phyloP scores from a whole-genome alignment of 2,329 filamentous ascomycete species.

The Fusarium pseudograminearum region DNA sequence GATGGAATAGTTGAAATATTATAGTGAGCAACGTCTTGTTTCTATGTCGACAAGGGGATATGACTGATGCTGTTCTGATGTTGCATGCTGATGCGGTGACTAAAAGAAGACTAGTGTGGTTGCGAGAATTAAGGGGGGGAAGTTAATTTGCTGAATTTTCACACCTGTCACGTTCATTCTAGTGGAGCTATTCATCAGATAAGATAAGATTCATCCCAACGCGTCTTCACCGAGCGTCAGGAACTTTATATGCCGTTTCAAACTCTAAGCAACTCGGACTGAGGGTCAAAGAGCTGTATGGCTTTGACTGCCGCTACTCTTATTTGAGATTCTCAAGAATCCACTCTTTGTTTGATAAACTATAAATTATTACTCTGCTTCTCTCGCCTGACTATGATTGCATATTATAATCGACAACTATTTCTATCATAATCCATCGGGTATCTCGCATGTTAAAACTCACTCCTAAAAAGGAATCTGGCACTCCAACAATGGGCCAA shows the following conservation, averaged over 20 bases:
- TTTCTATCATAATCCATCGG: neutral
- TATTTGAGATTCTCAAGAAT: neutral
- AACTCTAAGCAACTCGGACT: neutral
- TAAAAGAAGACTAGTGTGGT: constrained; percentile 19
- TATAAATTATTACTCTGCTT: neutral
- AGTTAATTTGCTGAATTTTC: constrained; percentile 24
- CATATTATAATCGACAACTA: neutral
- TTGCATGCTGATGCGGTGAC: constrained; percentile 24
- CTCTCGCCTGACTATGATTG: neutral
- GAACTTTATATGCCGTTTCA: neutral
- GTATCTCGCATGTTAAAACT: neutral
- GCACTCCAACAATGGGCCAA: too few relatives aligned
- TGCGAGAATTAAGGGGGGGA: constrained; percentile 17
- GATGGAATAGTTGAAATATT: too few relatives aligned
- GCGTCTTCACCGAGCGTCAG: neutral
- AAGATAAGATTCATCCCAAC: constrained; percentile 14
- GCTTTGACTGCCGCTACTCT: neutral
- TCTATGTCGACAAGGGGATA: neutral
- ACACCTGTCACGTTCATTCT: neutral
- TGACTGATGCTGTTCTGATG: constrained; percentile 5
- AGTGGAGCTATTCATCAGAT: neutral
- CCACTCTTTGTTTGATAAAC: neutral
- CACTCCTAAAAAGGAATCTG: too few relatives aligned
- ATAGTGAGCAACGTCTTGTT: neutral
- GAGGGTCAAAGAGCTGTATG: neutral